A percentile compares a stretch with the other conserved stretches of the same genome.
Evolutionary conservation across 345 rosid species (phyloP).

Genomic region (Eutrema heterophyllum): DNA sequence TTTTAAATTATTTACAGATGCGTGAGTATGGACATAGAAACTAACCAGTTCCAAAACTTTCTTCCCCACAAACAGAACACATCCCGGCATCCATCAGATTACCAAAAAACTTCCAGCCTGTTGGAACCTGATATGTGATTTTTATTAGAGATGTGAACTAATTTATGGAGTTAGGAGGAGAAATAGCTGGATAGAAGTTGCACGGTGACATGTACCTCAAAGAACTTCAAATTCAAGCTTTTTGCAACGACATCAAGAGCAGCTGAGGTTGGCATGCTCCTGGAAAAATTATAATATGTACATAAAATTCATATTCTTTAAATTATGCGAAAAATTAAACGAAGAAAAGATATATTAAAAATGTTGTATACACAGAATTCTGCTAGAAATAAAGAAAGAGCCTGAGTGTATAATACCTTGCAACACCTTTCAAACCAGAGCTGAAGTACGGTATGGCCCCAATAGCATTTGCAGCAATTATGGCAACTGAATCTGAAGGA

Average conservation of each 20-base stretch:
- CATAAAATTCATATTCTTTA: too few relatives aligned
- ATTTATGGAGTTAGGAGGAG: not conserved
- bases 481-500: constrained; percentile 98
- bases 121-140: constrained; percentile 66
- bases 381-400: not conserved
- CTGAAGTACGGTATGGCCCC: constrained; percentile 92
- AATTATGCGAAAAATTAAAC: too few relatives aligned
- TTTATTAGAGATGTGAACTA: not conserved
- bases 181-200: constrained; percentile 1
- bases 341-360: not conserved
- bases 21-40: constrained; percentile 5
- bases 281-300: too few relatives aligned
- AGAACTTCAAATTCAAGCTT: constrained; percentile 76
- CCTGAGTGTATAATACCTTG: constrained; percentile 52
- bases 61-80: constrained; percentile 98
- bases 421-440: constrained; percentile 95
- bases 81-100: constrained; percentile 98
- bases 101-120: constrained; percentile 99
- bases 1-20: constrained; percentile 8
- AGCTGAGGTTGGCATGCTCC: constrained; percentile 99
- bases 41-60: constrained; percentile 99
- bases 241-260: constrained; percentile 98
- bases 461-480: constrained; percentile 97
- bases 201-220: constrained; percentile 59
- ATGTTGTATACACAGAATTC: not conserved